Base-by-base conservation (phyloP, 768 basidiomycete species). In the Polyporus arcularius region DNA sequence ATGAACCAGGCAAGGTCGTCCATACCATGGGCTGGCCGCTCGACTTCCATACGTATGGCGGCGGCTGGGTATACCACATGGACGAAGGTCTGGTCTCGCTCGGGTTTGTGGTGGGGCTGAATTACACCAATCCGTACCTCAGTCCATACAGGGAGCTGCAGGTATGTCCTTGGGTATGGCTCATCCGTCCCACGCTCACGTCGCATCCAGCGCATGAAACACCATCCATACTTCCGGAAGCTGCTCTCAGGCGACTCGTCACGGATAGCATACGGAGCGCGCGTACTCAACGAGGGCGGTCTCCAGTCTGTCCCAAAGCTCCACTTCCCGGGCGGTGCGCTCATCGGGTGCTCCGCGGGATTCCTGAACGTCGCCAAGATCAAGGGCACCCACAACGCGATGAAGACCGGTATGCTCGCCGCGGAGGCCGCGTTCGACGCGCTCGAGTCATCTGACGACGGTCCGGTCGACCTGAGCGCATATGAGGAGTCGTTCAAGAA, bases 381-480 rank as follows among this genome's bases (percentile, higher is more conserved):
- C 76, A 98, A 98, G 72, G 96, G 96, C 14, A 96, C 96, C 0
- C 97, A 98, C 72, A 98, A 96, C 61, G 95, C 96, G 3, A 98
- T 99, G 97, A 96, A 98, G 81, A 93, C 90, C 40, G 97, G 97
- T 31, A 98, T 98, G 90, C 80, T 98, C 18, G 96, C 95, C 31
- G 96, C 94, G 1, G 96, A 99, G 72, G 82, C 91, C 0, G 92
- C 92, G 0, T 94, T 80, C 65, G 80, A 86, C 5, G 82, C 82
- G 4, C 75, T 96, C 52, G 60, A 60, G 21, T 69, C 59, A 9
- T 54, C 32, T 14, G 67, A 58, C 21, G 62, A 47, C 9, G 54
- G 56, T 26, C 67, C 81, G 0, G 76, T 79, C 1, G 86, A 93
- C 71, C 83, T 98, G 85, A 83, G 86, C 28, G 65, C 74, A 12